Evolutionary conservation across 352 stramenopile species (phyloP).

Genomic region (Pythium chondricola): DNA sequence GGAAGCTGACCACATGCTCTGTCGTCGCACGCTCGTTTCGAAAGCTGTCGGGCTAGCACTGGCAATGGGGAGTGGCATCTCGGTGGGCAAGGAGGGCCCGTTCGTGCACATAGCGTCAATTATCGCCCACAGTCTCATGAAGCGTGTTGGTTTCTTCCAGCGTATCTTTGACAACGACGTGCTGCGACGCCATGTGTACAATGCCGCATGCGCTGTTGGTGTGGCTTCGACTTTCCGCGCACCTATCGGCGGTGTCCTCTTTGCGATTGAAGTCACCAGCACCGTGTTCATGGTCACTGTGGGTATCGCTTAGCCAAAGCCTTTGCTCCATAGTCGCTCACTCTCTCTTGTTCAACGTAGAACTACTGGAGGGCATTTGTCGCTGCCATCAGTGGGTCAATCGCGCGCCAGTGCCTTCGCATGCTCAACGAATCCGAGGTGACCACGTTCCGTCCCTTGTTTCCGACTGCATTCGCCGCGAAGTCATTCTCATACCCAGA

Average conservation of each 20-base stretch:
- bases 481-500: slow-evolving; percentile 44
- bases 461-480: slow-evolving; percentile 32
- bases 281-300: slow-evolving; percentile 66
- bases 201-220: slow-evolving; percentile 83
- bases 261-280: slow-evolving; percentile 86
- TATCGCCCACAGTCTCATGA: slow-evolving; percentile 82
- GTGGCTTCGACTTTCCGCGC: slow-evolving; percentile 86
- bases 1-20: slow-evolving; percentile 40
- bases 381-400: slow-evolving; percentile 42
- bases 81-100: slow-evolving; percentile 95
- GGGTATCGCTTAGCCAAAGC: no score
- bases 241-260: slow-evolving; percentile 87
- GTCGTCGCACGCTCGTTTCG: slow-evolving; percentile 43
- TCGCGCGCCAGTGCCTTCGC: slow-evolving; percentile 35
- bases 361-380: slow-evolving; percentile 73
- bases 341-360: slow-evolving; percentile 1
- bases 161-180: slow-evolving; percentile 59
- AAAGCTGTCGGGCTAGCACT: slow-evolving; percentile 90
- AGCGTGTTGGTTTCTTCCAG: slow-evolving; percentile 56
- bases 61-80: slow-evolving; percentile 87
- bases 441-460: slow-evolving; percentile 39
- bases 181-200: slow-evolving; percentile 76
- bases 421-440: slow-evolving; percentile 36
- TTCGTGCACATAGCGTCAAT: slow-evolving; percentile 93
- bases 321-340: background rate